Conservation (phyloP, 169 alveolate genomes). For the Cystoisospora suis region DNA sequence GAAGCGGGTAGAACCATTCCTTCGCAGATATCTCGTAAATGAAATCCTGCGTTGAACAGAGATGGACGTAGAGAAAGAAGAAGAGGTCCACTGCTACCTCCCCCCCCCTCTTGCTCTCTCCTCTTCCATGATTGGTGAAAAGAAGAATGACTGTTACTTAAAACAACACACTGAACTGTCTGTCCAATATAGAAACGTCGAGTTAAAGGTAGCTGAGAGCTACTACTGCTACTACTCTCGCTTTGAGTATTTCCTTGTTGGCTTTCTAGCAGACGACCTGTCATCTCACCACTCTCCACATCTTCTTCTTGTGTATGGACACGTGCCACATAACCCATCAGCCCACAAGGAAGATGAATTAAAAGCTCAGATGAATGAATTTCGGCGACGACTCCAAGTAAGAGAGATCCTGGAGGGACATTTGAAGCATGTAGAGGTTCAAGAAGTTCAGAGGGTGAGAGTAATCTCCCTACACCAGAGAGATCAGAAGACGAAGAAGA, state of each 20-base stretch:
- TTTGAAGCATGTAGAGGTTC: too few relatives aligned
- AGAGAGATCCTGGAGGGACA: neutral
- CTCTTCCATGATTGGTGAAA: too few relatives aligned
- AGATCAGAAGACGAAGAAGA: too few relatives aligned
- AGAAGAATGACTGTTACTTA: neutral
- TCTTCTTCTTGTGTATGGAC: neutral
- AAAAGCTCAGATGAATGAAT: neutral
- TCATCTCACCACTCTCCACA: neutral
- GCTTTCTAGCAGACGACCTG: neutral
- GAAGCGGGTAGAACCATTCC: constrained; percentile 26
- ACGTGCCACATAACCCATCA: constrained; percentile 8
- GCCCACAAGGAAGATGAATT: neutral
- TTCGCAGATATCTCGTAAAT: neutral
- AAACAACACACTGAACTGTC: neutral
- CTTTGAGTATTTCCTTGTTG: neutral
- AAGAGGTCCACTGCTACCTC: neutral
- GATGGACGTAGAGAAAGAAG: constrained; percentile 27
- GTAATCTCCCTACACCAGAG: too few relatives aligned
- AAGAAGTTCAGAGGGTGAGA: too few relatives aligned
- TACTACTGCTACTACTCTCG: neutral
- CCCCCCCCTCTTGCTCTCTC: neutral
- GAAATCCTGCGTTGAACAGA: constrained; percentile 24
- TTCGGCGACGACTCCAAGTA: constrained; percentile 32
- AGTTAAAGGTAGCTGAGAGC: neutral
- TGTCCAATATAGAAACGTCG: neutral